Base-by-base conservation (phyloP, 2,329 filamentous ascomycete species). In the Fusarium tupiense region DNA sequence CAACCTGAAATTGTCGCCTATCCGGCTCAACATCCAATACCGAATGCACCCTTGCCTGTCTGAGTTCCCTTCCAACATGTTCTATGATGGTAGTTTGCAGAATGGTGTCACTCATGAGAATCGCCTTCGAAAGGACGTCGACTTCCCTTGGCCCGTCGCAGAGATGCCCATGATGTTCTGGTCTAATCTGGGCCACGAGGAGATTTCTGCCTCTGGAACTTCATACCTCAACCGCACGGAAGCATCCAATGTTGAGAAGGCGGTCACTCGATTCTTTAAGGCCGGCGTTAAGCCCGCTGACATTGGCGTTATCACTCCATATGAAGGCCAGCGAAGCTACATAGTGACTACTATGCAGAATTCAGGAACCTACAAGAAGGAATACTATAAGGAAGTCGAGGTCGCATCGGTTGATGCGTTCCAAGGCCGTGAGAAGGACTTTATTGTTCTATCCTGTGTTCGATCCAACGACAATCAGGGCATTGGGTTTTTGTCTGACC, bases 121-220 rank as follows among this genome's bases (percentile, higher is more conserved):
- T 80, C 92, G 96, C 69, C 88, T 98, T 73, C 92, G 96, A 72
- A 93, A 93, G 75, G 96, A 99, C 78, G 94, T 99, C 35, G 96
- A 99, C 83, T 99, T 99, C 82, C 96, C 96, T 19, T 99, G 96
- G 96, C 96, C 96, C 6, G 94, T 98, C 37, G 90, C 88, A 26
- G 96, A 98, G 81, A 94, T 92, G 77, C 96, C 96, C 7, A 99
- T 99, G 96, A 98, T 98, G 96, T 99, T 99, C 86, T 99, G 96
- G 96, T 97, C 95, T 33, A 99, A 99, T 81, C 87, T 98, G 63
- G 96, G 96, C 69, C 97, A 97, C 69, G 96, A 99, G 83, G 96
- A 99, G 83, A 99, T 99, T 58, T 98, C 96, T 12, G 96, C 96
- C 3, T 98, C 95, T 33, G 96, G 96, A 80, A 99, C 96, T 6